A percentile compares a stretch with the other conserved stretches of the same genome.
Evolutionary conservation across 257 asterid species (phyloP).

Genomic region (Nicotiana undulata): DNA sequence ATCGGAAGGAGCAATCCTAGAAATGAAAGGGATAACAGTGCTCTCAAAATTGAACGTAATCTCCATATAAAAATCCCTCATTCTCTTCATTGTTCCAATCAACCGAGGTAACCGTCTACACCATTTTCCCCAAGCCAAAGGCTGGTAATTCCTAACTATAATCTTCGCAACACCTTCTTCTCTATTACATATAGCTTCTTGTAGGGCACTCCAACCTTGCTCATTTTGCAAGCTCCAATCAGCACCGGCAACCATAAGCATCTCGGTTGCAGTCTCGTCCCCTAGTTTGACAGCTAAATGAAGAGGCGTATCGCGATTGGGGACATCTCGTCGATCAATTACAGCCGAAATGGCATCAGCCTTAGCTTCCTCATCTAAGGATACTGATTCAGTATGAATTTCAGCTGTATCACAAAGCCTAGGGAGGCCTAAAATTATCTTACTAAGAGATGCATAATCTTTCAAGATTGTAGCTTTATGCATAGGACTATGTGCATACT

Average conservation of each 20-base stretch:
- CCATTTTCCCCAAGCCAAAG: slow-evolving; percentile 98
- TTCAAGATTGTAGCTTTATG: slow-evolving; percentile 74
- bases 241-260: slow-evolving; percentile 97
- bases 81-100: slow-evolving; percentile 78
- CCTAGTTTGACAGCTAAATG: slow-evolving; percentile 87
- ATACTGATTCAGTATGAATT: slow-evolving; percentile 55
- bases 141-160: slow-evolving; percentile 86
- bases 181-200: slow-evolving; percentile 86
- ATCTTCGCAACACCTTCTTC: slow-evolving; percentile 82
- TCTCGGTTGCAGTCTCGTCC: slow-evolving; percentile 71
- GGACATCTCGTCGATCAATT: slow-evolving; percentile 87
- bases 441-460: slow-evolving; percentile 67
- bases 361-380: slow-evolving; percentile 73
- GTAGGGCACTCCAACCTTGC: slow-evolving; percentile 95
- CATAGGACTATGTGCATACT: slow-evolving; percentile 76
- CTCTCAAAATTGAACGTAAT: slow-evolving; percentile 88
- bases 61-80: slow-evolving; percentile 98
- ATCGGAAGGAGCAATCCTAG: slow-evolving; percentile 89
- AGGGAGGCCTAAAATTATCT: slow-evolving; percentile 57
- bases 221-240: slow-evolving; percentile 99
- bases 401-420: slow-evolving; percentile 64
- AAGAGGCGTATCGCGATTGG: slow-evolving; percentile 82
- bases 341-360: slow-evolving; percentile 72
- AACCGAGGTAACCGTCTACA: slow-evolving; percentile 91
- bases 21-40: slow-evolving; percentile 84